Evolutionary conservation across 2,329 filamentous ascomycete genomes (phyloP), one percentile per base, ranked within the genome.

Genomic region (Zymoseptoria pseudotritici): DNA sequence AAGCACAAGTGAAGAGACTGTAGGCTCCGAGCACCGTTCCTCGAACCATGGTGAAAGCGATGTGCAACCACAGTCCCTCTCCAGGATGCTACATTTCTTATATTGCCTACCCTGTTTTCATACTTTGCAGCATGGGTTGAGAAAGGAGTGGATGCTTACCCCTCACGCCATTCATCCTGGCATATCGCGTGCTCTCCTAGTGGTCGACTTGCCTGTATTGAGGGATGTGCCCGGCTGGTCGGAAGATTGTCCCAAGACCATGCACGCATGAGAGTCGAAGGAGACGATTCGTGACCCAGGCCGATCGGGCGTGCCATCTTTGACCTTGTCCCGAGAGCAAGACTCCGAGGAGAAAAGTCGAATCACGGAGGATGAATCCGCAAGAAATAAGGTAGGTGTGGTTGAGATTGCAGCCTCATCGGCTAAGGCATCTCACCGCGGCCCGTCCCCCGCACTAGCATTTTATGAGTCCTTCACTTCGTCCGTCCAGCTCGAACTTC

Each of bases 1-100:
- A 58, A 53, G 60, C 61, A 31, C 57, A 62, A 36, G 58, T 53
- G 26, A 60, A 53, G n/a, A 58, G 55, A 60, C 61, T 61, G 17
- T 58, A 51, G 2, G 55, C 61, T 49, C 58, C 53, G 19, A 58
- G 55, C 6, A 46, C 36, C 5, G 36, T 17, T 3, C 13, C 36
- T 46, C 36, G 36, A 17, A 46, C 11, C 36, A 46, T 46, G 36
- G 36, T 46, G 36, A 46, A 46, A 46, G 36, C 17, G 11, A 17
- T 46, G 36, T 13, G 17, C 17, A n/a, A 46, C 17, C 36, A 11
- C 36, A 46, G 36, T n/a, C 13, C 17, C 17, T 13, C 36, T 46
- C 36, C 36, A 46, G 36, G 36, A 46, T 46, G 13, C 36, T 46
- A 46, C 36, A 46, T 46, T 46, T 4, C 36, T 46, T 46, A 46